Base-by-base conservation (phyloP, 257 asterid genomes). In the Solanum okadae region DNA sequence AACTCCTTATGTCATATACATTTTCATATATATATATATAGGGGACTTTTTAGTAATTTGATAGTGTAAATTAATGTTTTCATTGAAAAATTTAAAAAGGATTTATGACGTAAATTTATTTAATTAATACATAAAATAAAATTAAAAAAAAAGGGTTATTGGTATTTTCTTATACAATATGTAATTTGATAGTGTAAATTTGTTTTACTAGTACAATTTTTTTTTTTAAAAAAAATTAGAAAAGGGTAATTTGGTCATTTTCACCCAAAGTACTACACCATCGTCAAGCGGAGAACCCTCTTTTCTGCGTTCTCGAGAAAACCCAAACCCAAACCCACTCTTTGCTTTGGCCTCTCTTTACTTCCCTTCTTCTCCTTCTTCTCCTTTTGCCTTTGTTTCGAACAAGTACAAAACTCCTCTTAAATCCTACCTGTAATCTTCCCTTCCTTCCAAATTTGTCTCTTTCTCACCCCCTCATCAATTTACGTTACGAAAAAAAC, bases 251-350 rank as follows among this genome's bases (percentile, higher is more conserved):
- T 31, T 83, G 38, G 72, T 83, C 86, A 83, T 61, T 6, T 65
- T n/a, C n/a, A 44, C 0, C 83, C 88, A 59, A 42, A 84, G 38
- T 56, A 56, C 15, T 67, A 84, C 25, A 61, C 77, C 87, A 63
- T 56, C 59, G 27, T 37, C 59, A 40, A 65, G 72, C 72, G 46
- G 46, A 40, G 87, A 35, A n/a, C 87, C 61, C 14, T 71, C 27
- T 72, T 84, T 84, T 84, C 87, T 84, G 37, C 87, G 42, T 84
- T 84, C 13, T 84, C 87, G 77, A 84, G 87, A 84, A 61, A 84
- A 78, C 56, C 23, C 56, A 76, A 76, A 76, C 65, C 79, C 40
- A 12, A 15, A 70, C 77, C 49, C 75, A 25, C 75, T 14, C 11
- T 85, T 85, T 85, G 44, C 40, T 4, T 15, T 42, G 38, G 52